Evolutionary conservation across 2,329 filamentous ascomycete genomes (phyloP).

Genomic region (Stemphylium vesicarium): DNA sequence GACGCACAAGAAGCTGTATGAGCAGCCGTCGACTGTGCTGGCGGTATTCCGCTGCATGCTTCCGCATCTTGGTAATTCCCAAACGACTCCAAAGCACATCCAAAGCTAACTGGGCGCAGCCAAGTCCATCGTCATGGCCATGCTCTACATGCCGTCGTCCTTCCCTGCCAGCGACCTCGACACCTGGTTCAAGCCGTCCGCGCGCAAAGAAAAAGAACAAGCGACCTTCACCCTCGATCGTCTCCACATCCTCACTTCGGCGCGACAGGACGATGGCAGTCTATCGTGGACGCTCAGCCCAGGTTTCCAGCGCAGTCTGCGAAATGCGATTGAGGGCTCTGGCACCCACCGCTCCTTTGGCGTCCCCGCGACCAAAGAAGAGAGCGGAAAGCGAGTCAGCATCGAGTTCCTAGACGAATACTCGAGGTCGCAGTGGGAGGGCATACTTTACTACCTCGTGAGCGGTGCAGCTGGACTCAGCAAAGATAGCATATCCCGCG

Average conservation of each 20-base stretch:
- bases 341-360: constrained; percentile 89
- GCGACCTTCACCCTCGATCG: constrained; percentile 80
- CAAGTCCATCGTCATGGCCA: constrained; percentile 93
- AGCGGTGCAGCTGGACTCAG: constrained; percentile 65
- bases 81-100: neutral
- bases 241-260: constrained; percentile 78
- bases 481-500: constrained; percentile 51
- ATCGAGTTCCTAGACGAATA: constrained; percentile 80
- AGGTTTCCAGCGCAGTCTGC: constrained; percentile 83
- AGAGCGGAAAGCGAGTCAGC: constrained; percentile 69
- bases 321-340: constrained; percentile 85
- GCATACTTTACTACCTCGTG: constrained; percentile 94
- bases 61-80: constrained; percentile 74
- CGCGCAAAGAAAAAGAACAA: constrained; percentile 78
- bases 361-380: constrained; percentile 72
- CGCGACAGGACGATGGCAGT: constrained; percentile 63
- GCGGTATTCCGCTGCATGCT: constrained; percentile 98
- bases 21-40: constrained; percentile 92
- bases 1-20: constrained; percentile 89
- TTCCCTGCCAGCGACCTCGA: constrained; percentile 83
- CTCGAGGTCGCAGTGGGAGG: constrained; percentile 90
- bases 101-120: constrained; percentile 58
- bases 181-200: constrained; percentile 77
- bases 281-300: constrained; percentile 78
- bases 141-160: constrained; percentile 87